phyloP scores from a whole-genome alignment of 306 rosid species.

The Trichosanthes cucumerina region DNA sequence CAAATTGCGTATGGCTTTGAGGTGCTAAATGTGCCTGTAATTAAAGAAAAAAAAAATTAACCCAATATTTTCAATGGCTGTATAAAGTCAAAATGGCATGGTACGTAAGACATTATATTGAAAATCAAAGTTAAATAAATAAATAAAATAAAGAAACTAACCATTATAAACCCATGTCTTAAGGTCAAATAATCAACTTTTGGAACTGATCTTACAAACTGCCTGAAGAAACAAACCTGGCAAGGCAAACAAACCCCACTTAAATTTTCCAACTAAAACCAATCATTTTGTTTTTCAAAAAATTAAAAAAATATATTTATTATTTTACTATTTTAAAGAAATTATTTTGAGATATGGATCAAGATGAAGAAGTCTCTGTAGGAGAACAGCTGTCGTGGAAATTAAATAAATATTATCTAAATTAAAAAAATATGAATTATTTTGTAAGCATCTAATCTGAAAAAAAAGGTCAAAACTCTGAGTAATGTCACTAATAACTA shows the following conservation, averaged over 20 bases:
- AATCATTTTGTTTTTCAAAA: background rate
- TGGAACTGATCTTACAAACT: slow-evolving; percentile 82
- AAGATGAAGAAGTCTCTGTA: background rate
- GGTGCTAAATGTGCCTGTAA: slow-evolving; percentile 90
- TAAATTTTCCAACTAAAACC: background rate
- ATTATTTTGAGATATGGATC: background rate
- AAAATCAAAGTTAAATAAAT: background rate
- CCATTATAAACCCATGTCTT: slow-evolving; percentile 87
- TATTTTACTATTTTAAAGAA: too few species aligned
- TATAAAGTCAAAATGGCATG: background rate
- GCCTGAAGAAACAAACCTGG: slow-evolving; percentile 71
- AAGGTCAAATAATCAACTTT: slow-evolving; percentile 85
- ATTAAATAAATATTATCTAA: background rate
- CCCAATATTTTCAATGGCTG: background rate
- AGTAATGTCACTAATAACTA: background rate
- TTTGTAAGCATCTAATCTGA: background rate
- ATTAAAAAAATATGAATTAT: background rate
- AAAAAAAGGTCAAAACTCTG: background rate
- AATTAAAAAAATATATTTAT: too few species aligned
- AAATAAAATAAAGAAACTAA: slow-evolving; percentile 11
- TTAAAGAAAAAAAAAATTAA: background rate
- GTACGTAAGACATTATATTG: background rate
- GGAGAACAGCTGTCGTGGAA: background rate
- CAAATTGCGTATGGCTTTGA: slow-evolving; percentile 53
- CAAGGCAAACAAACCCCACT: background rate